Evolutionary conservation across 768 basidiomycete species (phyloP).

Genomic region (Boletus speciosus): DNA sequence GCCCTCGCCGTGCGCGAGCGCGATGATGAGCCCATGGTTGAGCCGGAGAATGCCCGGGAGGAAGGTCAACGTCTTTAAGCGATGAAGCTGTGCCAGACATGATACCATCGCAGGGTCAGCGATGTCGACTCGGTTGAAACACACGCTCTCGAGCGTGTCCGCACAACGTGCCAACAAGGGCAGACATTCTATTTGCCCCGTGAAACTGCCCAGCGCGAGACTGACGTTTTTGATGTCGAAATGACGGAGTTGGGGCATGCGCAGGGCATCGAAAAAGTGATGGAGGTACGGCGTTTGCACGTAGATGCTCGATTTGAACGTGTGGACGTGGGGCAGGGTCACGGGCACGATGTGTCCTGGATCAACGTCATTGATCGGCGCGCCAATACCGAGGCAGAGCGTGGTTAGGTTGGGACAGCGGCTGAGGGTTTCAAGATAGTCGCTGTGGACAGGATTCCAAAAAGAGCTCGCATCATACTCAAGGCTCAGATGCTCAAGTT

Average conservation of each 20-base stretch:
- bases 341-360: slow-evolving; percentile 15
- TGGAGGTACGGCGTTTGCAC: slow-evolving; percentile 25
- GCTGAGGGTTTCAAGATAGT: slow-evolving; percentile 25
- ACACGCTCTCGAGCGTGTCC: slow-evolving; percentile 27
- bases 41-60: slow-evolving; percentile 30
- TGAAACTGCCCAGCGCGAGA: slow-evolving; percentile 25
- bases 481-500: slow-evolving; percentile 27
- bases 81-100: slow-evolving; percentile 21
- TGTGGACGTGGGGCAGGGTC: slow-evolving; percentile 27
- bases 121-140: slow-evolving; percentile 23
- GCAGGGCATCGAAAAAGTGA: slow-evolving; percentile 25
- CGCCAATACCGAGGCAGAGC: slow-evolving; percentile 28
- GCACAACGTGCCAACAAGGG: slow-evolving; percentile 27
- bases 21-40: slow-evolving; percentile 29
- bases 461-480: slow-evolving; percentile 27
- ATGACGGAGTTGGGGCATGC: slow-evolving; percentile 22
- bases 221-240: slow-evolving; percentile 30
- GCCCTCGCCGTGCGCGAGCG: slow-evolving; percentile 11
- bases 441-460: slow-evolving; percentile 29
- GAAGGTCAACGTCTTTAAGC: slow-evolving; percentile 15
- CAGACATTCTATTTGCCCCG: slow-evolving; percentile 26
- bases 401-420: slow-evolving; percentile 26
- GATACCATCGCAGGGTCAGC: slow-evolving; percentile 16
- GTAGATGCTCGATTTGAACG: slow-evolving; percentile 26
- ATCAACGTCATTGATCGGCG: slow-evolving; percentile 15